Evolutionary conservation across 2,329 filamentous ascomycete species (phyloP).

Genomic region (Dryadomyces quercus-mongolicae): DNA sequence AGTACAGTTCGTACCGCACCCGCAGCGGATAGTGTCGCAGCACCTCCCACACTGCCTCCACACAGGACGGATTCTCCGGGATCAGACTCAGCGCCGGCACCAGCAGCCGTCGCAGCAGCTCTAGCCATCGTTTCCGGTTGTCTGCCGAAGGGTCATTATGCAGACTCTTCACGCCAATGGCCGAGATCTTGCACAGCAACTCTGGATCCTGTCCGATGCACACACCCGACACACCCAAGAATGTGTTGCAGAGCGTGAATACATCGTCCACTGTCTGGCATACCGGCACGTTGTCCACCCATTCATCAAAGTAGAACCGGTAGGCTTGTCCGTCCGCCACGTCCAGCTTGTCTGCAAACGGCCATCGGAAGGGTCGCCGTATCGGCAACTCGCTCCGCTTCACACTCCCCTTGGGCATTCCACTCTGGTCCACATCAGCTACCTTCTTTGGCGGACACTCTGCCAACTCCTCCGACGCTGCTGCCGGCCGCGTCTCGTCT

Average conservation of each 20-base stretch:
- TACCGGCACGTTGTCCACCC: constrained; percentile 83
- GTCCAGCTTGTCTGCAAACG: constrained; percentile 66
- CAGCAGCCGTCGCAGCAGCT: constrained; percentile 71
- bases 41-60: constrained; percentile 78
- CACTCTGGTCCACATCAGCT: constrained; percentile 47
- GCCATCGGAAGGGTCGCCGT: constrained; percentile 70
- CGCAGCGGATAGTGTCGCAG: constrained; percentile 66
- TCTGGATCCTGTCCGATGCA: constrained; percentile 77
- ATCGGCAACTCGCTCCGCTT: constrained; percentile 45
- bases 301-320: constrained; percentile 95
- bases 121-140: constrained; percentile 72
- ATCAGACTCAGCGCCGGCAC: constrained; percentile 80
- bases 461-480: constrained; percentile 13
- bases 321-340: constrained; percentile 69
- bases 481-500: constrained; percentile 29
- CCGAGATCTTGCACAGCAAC: constrained; percentile 69
- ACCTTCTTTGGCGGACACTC: constrained; percentile 31
- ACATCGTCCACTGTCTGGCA: constrained; percentile 88
- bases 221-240: constrained; percentile 76
- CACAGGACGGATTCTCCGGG: constrained; percentile 69
- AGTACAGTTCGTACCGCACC: constrained; percentile 76
- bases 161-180: constrained; percentile 70
- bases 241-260: constrained; percentile 71
- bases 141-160: constrained; percentile 53
- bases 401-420: constrained; percentile 57